Conservation (phyloP, 106 monocot genomes). For the Ottelia alismoides region DNA sequence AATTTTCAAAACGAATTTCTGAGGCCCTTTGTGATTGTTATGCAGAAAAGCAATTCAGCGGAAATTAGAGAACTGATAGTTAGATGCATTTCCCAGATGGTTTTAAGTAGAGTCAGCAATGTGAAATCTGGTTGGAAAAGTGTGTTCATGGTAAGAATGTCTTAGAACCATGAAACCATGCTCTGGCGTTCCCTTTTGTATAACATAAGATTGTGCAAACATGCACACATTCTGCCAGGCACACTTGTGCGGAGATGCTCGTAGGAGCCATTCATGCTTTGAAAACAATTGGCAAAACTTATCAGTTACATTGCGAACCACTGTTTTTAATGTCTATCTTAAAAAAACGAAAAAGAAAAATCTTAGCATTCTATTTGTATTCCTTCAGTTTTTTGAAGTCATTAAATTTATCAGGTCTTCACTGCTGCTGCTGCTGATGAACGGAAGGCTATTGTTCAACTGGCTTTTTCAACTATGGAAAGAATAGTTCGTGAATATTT, state of each 20-base stretch:
- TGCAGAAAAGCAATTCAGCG: slow-evolving; percentile 83
- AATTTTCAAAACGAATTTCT: slow-evolving; percentile 98
- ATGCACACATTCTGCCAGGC: too few relatives aligned
- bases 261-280: too few relatives aligned
- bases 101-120: slow-evolving; percentile 80
- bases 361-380: not conserved
- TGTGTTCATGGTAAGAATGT: slow-evolving; percentile 61
- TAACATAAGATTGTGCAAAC: too few relatives aligned
- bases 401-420: slow-evolving; percentile 62
- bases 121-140: slow-evolving; percentile 99
- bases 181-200: too few relatives aligned
- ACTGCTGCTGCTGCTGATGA: slow-evolving; percentile 88
- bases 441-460: slow-evolving; percentile 73
- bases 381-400: too few relatives aligned
- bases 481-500: slow-evolving; percentile 98
- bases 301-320: too few relatives aligned
- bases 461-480: slow-evolving; percentile 97
- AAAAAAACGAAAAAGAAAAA: not conserved
- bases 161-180: too few relatives aligned
- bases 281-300: too few relatives aligned
- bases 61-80: slow-evolving; percentile 89
- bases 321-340: not conserved
- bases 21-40: slow-evolving; percentile 79
- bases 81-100: slow-evolving; percentile 94
- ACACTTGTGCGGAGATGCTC: too few relatives aligned